Evolutionary conservation across 495 filamentous ascomycete species (phyloP).

Genomic region (Lindgomyces ingoldianus): DNA sequence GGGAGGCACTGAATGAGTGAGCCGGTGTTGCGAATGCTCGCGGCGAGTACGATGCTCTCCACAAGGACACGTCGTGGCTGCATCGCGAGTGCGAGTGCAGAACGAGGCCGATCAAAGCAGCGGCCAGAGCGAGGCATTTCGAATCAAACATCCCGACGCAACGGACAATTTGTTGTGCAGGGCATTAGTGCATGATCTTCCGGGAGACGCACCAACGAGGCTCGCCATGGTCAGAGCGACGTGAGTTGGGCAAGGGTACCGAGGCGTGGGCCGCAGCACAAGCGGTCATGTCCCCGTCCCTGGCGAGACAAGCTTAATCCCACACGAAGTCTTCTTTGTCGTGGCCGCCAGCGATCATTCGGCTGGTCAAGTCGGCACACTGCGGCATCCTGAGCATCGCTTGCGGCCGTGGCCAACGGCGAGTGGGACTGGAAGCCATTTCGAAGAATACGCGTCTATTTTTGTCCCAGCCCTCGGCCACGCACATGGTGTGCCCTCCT

Average conservation of each 20-base stretch:
- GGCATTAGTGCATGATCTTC: conserved; percentile 37
- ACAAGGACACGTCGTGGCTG: not conserved
- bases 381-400: conserved; percentile 10
- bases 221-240: conserved; percentile 23
- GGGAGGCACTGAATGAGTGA: conserved; percentile 11
- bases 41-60: not conserved
- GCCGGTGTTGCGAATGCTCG: not conserved
- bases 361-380: not conserved
- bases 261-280: conserved; percentile 18
- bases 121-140: not conserved
- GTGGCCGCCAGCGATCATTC: conserved; percentile 1
- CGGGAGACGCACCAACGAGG: conserved; percentile 32
- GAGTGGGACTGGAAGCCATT: not conserved
- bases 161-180: conserved; percentile 31
- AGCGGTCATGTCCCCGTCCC: conserved; percentile 20
- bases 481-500: conserved; percentile 4
- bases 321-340: conserved; percentile 8
- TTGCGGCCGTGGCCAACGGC: not conserved
- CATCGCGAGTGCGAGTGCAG: not conserved
- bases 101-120: conserved; percentile 4
- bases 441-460: conserved; percentile 7
- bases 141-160: conserved; percentile 23
- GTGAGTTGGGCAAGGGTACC: conserved; percentile 28
- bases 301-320: conserved; percentile 30
- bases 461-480: not conserved